Percentiles rank a stretch among this genome's conserved stretches.
Conservation (phyloP, 164 flowering plant genomes). For the Platanus orientalis region DNA sequence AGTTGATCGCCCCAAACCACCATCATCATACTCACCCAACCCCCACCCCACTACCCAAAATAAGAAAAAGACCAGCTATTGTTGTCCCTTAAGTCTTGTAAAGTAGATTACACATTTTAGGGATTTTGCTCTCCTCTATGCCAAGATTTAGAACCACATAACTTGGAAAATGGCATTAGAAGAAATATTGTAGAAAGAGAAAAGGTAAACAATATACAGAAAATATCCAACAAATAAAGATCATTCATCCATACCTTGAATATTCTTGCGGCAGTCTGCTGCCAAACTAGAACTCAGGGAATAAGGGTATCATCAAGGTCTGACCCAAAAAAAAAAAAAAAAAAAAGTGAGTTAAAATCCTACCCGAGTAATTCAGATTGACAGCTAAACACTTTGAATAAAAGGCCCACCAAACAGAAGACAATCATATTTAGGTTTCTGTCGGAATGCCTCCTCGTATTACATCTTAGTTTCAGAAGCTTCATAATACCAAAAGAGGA, state of each 20-base stretch:
- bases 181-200: background rate
- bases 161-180: constrained; percentile 22
- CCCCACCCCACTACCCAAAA: no score
- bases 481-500: background rate
- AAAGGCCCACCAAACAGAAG: constrained; percentile 60
- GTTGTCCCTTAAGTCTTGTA: constrained; percentile 90
- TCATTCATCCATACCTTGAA: constrained; percentile 41
- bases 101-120: constrained; percentile 42
- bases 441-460: constrained; percentile 21
- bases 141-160: constrained; percentile 73
- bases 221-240: background rate
- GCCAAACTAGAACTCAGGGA: constrained; percentile 67
- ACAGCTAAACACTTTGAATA: background rate
- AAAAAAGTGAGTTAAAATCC: background rate
- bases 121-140: constrained; percentile 51
- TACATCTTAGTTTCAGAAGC: constrained; percentile 35
- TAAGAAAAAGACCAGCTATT: constrained; percentile 98
- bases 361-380: background rate
- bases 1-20: no score
- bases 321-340: constrained; percentile 28
- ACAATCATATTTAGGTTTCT: constrained; percentile 51
- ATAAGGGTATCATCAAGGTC: constrained; percentile 87
- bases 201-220: background rate
- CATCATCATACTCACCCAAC: no score
- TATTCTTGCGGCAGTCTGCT: constrained; percentile 42